Percentiles rank a stretch among this genome's conserved stretches.
These are phyloP conservation scores for Drechslerella dactyloides DNA, from an alignment of 2,329 filamentous ascomycete genomes.

Conservation along the genomic window DNA sequence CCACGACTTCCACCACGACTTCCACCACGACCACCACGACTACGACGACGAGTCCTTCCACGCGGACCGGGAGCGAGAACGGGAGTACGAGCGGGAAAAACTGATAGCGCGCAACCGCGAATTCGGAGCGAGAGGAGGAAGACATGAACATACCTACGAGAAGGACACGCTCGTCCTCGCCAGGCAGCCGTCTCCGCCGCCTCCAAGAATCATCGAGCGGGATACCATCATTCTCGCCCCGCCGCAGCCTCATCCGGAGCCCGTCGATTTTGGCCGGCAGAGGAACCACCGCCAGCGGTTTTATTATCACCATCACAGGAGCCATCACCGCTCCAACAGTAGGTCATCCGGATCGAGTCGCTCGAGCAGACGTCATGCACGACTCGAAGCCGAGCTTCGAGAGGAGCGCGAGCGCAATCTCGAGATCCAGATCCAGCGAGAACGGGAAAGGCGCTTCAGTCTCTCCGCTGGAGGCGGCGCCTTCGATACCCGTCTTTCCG, in stretches of 20 bases:
- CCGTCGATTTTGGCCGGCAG: conserved; percentile 31
- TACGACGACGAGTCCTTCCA: conserved; percentile 48
- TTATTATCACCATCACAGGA: conserved; percentile 49
- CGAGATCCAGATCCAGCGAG: conserved; percentile 44
- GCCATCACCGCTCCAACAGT: conserved; percentile 39
- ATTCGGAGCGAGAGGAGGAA: conserved; percentile 33
- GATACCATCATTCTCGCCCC: conserved; percentile 49
- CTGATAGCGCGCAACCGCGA: conserved; percentile 23
- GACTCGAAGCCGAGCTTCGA: conserved; percentile 36
- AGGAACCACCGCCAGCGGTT: conserved; percentile 45
- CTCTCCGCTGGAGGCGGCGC: conserved; percentile 37
- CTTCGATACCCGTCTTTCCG: conserved; percentile 40
- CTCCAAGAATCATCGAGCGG: conserved; percentile 47
- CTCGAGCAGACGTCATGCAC: conserved; percentile 38
- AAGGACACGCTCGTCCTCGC: conserved; percentile 48
- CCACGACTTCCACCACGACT: conserved; percentile 35
- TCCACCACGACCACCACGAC: conserved; percentile 35
- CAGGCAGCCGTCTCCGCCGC: conserved; percentile 38
- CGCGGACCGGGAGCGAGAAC: conserved; percentile 41
- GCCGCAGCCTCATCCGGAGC: conserved; percentile 35
- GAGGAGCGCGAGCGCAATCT: conserved; percentile 48
- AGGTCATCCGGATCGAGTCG: conserved; percentile 43
- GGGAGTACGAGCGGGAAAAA: conserved; percentile 47
- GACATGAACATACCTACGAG: conserved; percentile 48
- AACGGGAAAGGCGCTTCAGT: conserved; percentile 47